A percentile compares a stretch with the other conserved stretches of the same genome.
phyloP scores from a whole-genome alignment of 2,329 filamentous ascomycete genomes.

The Botrytis fabae region DNA sequence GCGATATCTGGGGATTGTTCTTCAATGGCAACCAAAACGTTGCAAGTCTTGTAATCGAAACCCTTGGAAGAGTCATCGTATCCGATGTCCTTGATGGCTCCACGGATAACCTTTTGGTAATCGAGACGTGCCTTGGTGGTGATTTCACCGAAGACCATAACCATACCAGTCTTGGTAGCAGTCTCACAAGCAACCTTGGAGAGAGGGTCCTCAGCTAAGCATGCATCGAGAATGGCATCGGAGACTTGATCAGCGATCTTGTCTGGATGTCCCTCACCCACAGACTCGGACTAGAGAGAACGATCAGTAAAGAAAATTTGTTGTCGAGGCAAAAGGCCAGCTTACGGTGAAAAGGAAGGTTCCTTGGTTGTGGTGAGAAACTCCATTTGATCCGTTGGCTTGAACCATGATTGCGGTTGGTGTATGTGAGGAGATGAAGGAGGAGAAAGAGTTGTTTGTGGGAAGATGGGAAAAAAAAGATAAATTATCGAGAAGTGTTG shows the following conservation, averaged over 20 bases:
- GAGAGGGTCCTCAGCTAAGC: slow-evolving; percentile 87
- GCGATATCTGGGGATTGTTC: slow-evolving; percentile 98
- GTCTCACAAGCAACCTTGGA: slow-evolving; percentile 99
- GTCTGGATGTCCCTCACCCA: slow-evolving; percentile 89
- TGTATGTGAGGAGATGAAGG: slow-evolving; percentile 65
- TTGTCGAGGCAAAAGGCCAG: slow-evolving; percentile 21
- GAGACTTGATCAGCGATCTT: slow-evolving; percentile 99
- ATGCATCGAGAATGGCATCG: slow-evolving; percentile 98
- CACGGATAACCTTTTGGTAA: slow-evolving; percentile 97
- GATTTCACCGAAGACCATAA: slow-evolving; percentile 99
- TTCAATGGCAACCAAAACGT: slow-evolving; percentile 98
- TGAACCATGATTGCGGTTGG: slow-evolving; percentile 60
- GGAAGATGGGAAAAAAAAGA: slow-evolving; percentile 45
- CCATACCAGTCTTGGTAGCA: slow-evolving; percentile 98
- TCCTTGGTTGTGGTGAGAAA: slow-evolving; percentile 57
- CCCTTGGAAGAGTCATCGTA: slow-evolving; percentile 97
- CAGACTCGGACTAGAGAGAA: slow-evolving; percentile 69
- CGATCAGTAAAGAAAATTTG: slow-evolving; percentile 26
- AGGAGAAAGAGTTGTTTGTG: slow-evolving; percentile 44
- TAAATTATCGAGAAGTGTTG: slow-evolving; percentile 48
- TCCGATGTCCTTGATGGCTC: slow-evolving; percentile 96
- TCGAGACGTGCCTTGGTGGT: slow-evolving; percentile 93
- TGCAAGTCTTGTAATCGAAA: slow-evolving; percentile 99
- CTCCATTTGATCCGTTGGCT: slow-evolving; percentile 38
- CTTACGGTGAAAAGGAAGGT: slow-evolving; percentile 82